Evolutionary conservation across 495 filamentous ascomycete genomes (phyloP), one percentile per base, ranked within the genome.

Genomic region (Rostrohypoxylon terebratum): DNA sequence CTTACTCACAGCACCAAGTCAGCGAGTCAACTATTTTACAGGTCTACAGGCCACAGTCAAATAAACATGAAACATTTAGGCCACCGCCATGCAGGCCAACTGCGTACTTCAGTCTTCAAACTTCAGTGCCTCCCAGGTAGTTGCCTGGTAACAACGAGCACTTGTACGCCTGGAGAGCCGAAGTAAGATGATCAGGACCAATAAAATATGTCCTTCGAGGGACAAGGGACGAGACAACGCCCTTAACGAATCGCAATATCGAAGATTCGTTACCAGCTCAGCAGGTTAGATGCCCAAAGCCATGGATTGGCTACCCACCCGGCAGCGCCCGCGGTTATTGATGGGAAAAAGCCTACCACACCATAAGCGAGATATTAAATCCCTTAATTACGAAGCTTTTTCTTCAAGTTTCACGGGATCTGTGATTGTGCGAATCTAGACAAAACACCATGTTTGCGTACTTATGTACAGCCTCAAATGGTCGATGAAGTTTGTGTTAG

Each of bases 51-150:
- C 50, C 16, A 47, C 38, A 18, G 44, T 50, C n/a, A 25, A 73
- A 51, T 69, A 51, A 66, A 66, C 54, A 20, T 69, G 71, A 73
- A 73, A 73, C 71, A 66, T 62, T 31, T 53, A 40, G 58, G 57
- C 71, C 61, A 57, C 62, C 54, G 66, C 71, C 65, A 61, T 42
- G n/a, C 23, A 18, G 54, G 55, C 54, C 25, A n/a, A 21, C 20
- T 42, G 33, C 33, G 20, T 63, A 63, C 44, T 50, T 14, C n/a
- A 45, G 34, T 65, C 2, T 28, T 28, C 28, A 28, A 28, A 28
- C 3, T 28, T 28, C 28, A 28, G 28, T 28, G 6, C 28, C 28
- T 4, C 28, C 28, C 28, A 5, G 28, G 28, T 28, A 28, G n/a
- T n/a, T n/a, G n/a, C 28, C 28, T 28, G 6, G 28, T 28, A 28